Evolutionary conservation across 202 grass and related monocot genomes (phyloP), one percentile per base, ranked within the genome.

Genomic region (Carex arenaria): DNA sequence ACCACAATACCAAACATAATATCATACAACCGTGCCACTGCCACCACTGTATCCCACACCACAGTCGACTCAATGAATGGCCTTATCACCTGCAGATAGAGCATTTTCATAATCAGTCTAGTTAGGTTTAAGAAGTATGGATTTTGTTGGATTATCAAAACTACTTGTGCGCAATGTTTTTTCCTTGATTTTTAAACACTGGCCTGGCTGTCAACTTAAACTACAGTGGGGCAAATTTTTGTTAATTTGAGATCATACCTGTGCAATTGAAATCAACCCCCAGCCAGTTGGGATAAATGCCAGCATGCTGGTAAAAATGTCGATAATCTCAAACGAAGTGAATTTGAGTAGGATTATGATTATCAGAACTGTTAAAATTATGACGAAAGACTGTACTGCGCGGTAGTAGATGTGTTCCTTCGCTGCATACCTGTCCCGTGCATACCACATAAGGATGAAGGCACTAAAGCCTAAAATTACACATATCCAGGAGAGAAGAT

Each of bases 251-350:
- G 32, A 77, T 34, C 72, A 57, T 77, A 77, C 72, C 92, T 93
- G 90, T 76, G 92, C 92, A 73, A 97, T 97, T 1, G 89, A 94
- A 73, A 97, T 94, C 83, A 97, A 88, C 80, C 94, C 94, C 94
- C 94, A 97, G 36, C 94, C 92, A 85, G 92, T 94, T 73, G 94
- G 94, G 79, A 97, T 91, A 87, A 97, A 97, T 80, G 92, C 94
- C 85, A 97, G 86, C 55, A 94, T 84, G 36, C 92, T 92, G 7
- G 94, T 97, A 38, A 97, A 92, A 83, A 97, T 90, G 77, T 97
- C 94, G 84, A 97, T 78, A 65, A 97, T 90, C 84, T 94, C 40
- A 87, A 97, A 97, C 0, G 57, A 4, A 62, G 92, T 97, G 81
- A 97, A 93, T 73, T 94, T 61, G 55, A 91, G 67, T 73, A 97